Evolutionary conservation across 257 asterid species (phyloP).

Genomic region (Lycium barbarum): DNA sequence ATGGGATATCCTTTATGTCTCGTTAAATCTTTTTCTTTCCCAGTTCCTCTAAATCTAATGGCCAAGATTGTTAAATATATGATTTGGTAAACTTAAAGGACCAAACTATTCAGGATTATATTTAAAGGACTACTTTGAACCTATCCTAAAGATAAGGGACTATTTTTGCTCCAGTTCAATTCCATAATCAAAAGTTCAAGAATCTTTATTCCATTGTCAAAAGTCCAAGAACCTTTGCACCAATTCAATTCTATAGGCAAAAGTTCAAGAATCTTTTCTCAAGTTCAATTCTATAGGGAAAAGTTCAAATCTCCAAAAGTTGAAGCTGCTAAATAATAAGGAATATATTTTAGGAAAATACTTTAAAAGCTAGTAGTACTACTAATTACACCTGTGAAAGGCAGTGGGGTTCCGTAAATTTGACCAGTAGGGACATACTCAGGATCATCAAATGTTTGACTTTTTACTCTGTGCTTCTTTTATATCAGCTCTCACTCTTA

Average conservation of each 20-base stretch:
- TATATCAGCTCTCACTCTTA: slow-evolving; percentile 52
- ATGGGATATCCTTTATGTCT: no score
- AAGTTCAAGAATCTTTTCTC: not conserved
- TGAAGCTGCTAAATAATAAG: not conserved
- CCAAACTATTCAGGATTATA: no score
- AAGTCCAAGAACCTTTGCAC: not conserved
- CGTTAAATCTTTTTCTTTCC: no score
- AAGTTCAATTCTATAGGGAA: not conserved
- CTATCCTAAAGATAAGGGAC: no score
- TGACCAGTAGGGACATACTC: slow-evolving; percentile 58
- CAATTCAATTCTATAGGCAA: not conserved
- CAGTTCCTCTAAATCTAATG: no score
- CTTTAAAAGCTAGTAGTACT: not conserved
- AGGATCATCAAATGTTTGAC: slow-evolving; percentile 47
- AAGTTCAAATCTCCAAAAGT: not conserved
- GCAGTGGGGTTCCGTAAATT: slow-evolving; percentile 48
- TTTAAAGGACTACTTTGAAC: no score
- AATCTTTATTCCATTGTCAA: not conserved
- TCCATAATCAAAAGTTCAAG: not conserved
- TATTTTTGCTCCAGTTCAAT: not conserved
- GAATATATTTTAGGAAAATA: no score
- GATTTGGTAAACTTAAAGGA: no score
- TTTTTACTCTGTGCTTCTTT: slow-evolving; percentile 45
- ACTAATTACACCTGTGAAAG: slow-evolving; percentile 50
- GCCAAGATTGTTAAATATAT: no score